These are phyloP conservation scores for Tuber microsphaerosporum DNA, from an alignment of 495 filamentous ascomycete genomes.

Conservation along the genomic window DNA sequence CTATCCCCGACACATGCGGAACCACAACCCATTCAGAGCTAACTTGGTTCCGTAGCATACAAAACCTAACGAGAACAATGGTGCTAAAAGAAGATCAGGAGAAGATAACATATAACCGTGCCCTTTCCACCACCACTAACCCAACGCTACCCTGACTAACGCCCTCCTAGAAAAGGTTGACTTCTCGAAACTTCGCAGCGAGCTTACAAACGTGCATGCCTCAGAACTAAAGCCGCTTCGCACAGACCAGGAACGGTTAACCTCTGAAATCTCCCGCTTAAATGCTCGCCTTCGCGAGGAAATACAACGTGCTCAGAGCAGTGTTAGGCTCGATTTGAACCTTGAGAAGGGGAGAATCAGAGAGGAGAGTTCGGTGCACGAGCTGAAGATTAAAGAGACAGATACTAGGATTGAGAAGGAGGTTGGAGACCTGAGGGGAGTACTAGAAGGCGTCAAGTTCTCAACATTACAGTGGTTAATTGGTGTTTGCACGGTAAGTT, in stretches of 20 bases:
- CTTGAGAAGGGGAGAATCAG: constrained; percentile 94
- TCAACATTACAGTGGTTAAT: constrained; percentile 96
- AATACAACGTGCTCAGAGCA: constrained; percentile 85
- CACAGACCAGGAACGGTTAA: constrained; percentile 82
- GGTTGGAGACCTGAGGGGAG: constrained; percentile 79
- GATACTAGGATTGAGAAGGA: constrained; percentile 98
- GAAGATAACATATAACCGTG: constrained; percentile 76
- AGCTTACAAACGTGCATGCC: constrained; percentile 82
- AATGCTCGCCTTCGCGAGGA: constrained; percentile 84
- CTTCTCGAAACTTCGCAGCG: constrained; percentile 95
- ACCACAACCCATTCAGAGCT: background rate
- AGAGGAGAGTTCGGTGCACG: constrained; percentile 93
- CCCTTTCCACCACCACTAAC: background rate
- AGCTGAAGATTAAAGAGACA: constrained; percentile 97
- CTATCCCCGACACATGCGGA: background rate
- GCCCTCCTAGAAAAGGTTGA: constrained; percentile 68
- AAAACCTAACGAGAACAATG: constrained; percentile 97
- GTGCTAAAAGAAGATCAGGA: constrained; percentile 89
- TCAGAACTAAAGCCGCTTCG: constrained; percentile 82
- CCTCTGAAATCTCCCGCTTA: constrained; percentile 89
- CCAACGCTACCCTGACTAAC: background rate
- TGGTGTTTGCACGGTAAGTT: constrained; percentile 74
- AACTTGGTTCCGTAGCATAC: constrained; percentile 55
- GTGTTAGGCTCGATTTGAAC: constrained; percentile 85
- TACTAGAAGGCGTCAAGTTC: constrained; percentile 95